phyloP scores from a whole-genome alignment of 805 yeast genomes.

The Metschnikowia sp. region DNA sequence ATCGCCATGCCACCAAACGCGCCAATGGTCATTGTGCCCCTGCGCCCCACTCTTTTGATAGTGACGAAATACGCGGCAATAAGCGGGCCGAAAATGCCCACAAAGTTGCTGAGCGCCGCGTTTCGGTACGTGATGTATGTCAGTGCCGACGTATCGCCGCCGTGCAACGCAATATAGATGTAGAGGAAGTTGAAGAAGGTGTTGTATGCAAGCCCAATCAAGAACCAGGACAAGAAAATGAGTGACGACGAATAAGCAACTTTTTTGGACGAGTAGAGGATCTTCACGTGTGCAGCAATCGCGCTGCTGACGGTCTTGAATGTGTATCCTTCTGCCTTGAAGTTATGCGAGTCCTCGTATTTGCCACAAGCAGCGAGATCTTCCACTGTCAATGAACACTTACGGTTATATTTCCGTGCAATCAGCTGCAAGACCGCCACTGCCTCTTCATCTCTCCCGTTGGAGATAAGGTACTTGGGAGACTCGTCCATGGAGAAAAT shows the following conservation, averaged over 20 bases:
- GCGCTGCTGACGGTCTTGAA: background rate
- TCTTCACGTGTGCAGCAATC: constrained; percentile 1
- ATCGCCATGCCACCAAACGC: constrained; percentile 21
- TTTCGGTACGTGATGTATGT: constrained; percentile 8
- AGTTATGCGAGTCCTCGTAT: constrained; percentile 1
- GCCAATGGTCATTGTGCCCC: constrained; percentile 48
- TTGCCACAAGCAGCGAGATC: constrained; percentile 15
- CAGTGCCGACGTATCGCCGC: constrained; percentile 7
- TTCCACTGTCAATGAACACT: constrained; percentile 11
- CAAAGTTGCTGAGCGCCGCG: constrained; percentile 8
- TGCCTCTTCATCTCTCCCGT: constrained; percentile 12
- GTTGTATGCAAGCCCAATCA: constrained; percentile 8
- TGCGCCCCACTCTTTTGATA: constrained; percentile 44
- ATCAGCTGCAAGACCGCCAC: constrained; percentile 7
- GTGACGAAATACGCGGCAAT: constrained; percentile 8
- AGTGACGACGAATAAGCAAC: constrained; percentile 6
- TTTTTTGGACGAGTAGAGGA: background rate
- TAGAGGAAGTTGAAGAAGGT: constrained; percentile 11
- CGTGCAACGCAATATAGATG: constrained; percentile 9
- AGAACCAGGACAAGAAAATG: constrained; percentile 7
- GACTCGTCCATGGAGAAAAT: constrained; percentile 8
- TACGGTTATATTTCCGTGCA: constrained; percentile 15
- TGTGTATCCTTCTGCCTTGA: background rate
- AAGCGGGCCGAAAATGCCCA: constrained; percentile 9
- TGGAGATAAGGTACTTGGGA: constrained; percentile 12